Base-by-base conservation (phyloP, 768 basidiomycete genomes). In the Lactarius hatsudake region DNA sequence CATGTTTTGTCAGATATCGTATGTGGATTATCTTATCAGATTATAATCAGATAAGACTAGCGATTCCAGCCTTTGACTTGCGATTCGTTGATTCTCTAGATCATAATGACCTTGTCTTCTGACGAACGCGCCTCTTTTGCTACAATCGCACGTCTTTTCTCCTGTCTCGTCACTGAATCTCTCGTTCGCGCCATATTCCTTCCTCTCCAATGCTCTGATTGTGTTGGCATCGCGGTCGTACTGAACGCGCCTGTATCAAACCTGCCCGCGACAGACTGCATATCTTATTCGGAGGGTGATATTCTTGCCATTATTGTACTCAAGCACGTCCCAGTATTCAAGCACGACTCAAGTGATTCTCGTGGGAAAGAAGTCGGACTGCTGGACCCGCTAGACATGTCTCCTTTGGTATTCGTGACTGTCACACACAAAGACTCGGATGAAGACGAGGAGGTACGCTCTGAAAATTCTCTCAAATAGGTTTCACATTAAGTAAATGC, bases 131-230 rank as follows among this genome's bases (percentile, higher is more conserved):
- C 84, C 43, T 74, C 78, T 26, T 84, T 85, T 70, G 81, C 82
- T 12, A 81, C 81, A 42, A 75, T 79, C 30, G 77, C 83, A 17
- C 82, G 86, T 32, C 72, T 87, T 5, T 69, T 86, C n/a, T 85
- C 84, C 36, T 85, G 84, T 70, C 79, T 87, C 8, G 84, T 86
- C 62, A 84, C 85, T 1, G 85, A 86, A 73, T 84, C 84, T 8
- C 77, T 86, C 12, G 78, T 81, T 15, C 76, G 76, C 10, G 84
- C 84, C 3, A 72, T 83, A 43, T 87, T 82, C 70, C 72, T 81
- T 67, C 77, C 82, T n/a, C 71, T 81, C 13, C 61, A 73, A 18
- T 74, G 72, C 1, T 71, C 77, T 2, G 74, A 76, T 56, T 74
- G 76, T 6, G 74, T 74, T 34, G 84, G 84, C 0, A 75, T 82